These are phyloP conservation scores for Candida nonsorbophila DNA, from an alignment of 805 yeast genomes.

Conservation along the genomic window DNA sequence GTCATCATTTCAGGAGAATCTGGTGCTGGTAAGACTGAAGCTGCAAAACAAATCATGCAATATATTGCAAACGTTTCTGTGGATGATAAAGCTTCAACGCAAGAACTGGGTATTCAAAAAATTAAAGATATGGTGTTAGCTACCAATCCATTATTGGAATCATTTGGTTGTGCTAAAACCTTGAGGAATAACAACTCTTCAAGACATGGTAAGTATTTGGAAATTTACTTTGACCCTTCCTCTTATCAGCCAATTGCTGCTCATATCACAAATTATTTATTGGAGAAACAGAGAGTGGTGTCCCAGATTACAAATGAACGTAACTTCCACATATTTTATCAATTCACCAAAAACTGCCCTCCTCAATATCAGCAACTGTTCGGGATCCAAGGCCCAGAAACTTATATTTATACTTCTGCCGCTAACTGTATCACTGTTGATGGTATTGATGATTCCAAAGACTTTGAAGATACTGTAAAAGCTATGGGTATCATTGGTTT, in stretches of 20 bases:
- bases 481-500: slow-evolving; percentile 92
- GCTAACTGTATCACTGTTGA: slow-evolving; percentile 83
- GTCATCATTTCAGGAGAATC: slow-evolving; percentile 97
- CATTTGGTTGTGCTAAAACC: slow-evolving; percentile 93
- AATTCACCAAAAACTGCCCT: slow-evolving; percentile 86
- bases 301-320: slow-evolving; percentile 89
- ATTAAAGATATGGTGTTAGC: slow-evolving; percentile 98
- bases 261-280: slow-evolving; percentile 87
- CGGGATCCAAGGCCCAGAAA: slow-evolving; percentile 94
- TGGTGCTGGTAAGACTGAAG: slow-evolving; percentile 98
- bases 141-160: slow-evolving; percentile 86
- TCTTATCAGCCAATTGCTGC: slow-evolving; percentile 90
- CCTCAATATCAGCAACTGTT: slow-evolving; percentile 74
- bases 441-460: slow-evolving; percentile 78
- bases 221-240: slow-evolving; percentile 71
- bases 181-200: slow-evolving; percentile 85
- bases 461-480: slow-evolving; percentile 70
- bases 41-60: slow-evolving; percentile 97
- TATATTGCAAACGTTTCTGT: slow-evolving; percentile 89
- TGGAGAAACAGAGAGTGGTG: slow-evolving; percentile 97
- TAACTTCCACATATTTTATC: slow-evolving; percentile 96
- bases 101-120: slow-evolving; percentile 52
- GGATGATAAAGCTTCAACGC: slow-evolving; percentile 36
- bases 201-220: slow-evolving; percentile 89
- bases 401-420: slow-evolving; percentile 82